Conservation (phyloP, 208 protist species). For the Wallacemonas sp. region DNA sequence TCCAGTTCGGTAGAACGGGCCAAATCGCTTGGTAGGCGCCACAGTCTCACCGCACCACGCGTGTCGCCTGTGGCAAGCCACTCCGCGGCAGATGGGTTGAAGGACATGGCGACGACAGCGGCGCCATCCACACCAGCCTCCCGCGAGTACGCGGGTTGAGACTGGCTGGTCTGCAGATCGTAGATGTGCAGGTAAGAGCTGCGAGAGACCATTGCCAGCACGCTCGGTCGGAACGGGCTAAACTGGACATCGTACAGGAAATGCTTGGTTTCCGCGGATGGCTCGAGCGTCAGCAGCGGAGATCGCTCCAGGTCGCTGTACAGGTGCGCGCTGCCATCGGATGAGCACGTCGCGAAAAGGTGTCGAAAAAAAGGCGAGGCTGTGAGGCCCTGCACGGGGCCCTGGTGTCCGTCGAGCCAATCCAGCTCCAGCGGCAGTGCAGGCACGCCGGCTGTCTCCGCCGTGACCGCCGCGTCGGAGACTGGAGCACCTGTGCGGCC, state of each 20-base stretch:
- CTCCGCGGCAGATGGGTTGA: constrained; percentile 59
- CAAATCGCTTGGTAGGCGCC: constrained; percentile 66
- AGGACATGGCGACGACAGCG: constrained; percentile 59
- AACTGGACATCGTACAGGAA: constrained; percentile 87
- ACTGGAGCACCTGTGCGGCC: constrained; percentile 36
- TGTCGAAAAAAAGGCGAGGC: constrained; percentile 88
- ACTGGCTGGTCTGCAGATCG: constrained; percentile 72
- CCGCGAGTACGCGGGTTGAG: constrained; percentile 55
- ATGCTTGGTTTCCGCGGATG: constrained; percentile 75
- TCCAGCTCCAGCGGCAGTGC: constrained; percentile 62
- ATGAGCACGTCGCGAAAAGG: constrained; percentile 83
- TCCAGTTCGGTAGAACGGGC: constrained; percentile 78
- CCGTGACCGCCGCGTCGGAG: not conserved
- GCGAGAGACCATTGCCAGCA: constrained; percentile 79
- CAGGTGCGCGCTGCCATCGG: constrained; percentile 80
- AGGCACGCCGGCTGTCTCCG: not conserved
- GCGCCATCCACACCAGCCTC: constrained; percentile 68
- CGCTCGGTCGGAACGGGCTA: constrained; percentile 81
- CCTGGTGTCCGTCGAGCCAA: constrained; percentile 70
- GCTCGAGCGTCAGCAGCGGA: constrained; percentile 74
- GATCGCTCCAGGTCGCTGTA: constrained; percentile 77
- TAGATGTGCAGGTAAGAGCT: constrained; percentile 82
- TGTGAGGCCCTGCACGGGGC: constrained; percentile 75
- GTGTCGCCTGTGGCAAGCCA: constrained; percentile 83
- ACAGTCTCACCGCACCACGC: constrained; percentile 65